phyloP scores from a whole-genome alignment of 2,329 filamentous ascomycete species.

The Penicillium sp. region DNA sequence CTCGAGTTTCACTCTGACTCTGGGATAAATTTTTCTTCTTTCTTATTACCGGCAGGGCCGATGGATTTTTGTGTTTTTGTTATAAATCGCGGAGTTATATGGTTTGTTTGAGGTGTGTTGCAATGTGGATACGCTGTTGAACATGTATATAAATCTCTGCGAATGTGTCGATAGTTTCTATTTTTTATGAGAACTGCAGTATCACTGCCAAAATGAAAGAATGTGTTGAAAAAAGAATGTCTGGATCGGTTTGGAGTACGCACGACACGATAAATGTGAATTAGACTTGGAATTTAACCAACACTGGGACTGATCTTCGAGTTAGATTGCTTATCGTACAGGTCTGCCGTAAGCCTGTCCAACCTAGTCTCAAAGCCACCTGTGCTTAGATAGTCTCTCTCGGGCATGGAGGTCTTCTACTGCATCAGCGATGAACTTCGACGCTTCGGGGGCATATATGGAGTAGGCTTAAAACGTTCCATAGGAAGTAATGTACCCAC shows the following conservation, averaged over 20 bases:
- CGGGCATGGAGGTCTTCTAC: no score
- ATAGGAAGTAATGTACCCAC: no score
- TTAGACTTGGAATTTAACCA: no score
- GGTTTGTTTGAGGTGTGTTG: not conserved
- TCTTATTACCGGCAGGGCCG: conserved; percentile 9
- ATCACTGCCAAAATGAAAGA: conserved; percentile 1
- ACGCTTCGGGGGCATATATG: no score
- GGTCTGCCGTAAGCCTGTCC: no score
- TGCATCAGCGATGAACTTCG: no score
- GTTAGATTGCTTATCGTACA: no score
- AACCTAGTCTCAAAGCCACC: no score
- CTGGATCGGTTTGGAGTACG: not conserved
- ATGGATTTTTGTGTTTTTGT: conserved; percentile 9
- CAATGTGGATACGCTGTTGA: not conserved
- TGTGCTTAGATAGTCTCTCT: no score
- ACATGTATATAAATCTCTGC: conserved; percentile 6
- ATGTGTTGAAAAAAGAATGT: conserved; percentile 8
- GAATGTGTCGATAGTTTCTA: not conserved
- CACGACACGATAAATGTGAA: not conserved
- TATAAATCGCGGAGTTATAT: not conserved
- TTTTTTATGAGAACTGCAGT: not conserved
- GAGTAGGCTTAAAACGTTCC: no score
- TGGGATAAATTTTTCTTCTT: conserved; percentile 26
- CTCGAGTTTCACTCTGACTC: conserved; percentile 30
- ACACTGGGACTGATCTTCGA: no score